Percentiles rank a stretch among this genome's conserved stretches.
phyloP scores from a whole-genome alignment of 1,284 basidiomycete genomes.

The Vanrija sp. region DNA sequence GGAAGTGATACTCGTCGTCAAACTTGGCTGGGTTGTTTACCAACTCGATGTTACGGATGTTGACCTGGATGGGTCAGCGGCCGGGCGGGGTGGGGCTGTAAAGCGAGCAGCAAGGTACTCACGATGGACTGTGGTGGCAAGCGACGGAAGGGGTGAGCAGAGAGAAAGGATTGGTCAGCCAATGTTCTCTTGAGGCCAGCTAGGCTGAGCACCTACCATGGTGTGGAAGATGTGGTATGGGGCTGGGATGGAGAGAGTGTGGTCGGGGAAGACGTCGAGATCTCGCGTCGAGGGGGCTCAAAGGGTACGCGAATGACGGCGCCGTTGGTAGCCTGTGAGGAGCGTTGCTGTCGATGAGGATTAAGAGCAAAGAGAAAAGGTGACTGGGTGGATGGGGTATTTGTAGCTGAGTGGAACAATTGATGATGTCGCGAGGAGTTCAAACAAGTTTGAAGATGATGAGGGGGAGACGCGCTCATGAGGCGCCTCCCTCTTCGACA shows the following conservation, averaged over 20 bases:
- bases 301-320: too few relatives aligned
- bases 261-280: background rate
- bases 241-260: background rate
- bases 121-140: constrained; percentile 37
- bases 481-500: too few relatives aligned
- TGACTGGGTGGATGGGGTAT: too few relatives aligned
- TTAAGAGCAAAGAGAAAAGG: too few relatives aligned
- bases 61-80: constrained; percentile 36
- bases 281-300: too few relatives aligned
- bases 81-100: background rate
- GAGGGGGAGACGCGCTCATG: background rate
- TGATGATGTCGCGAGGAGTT: background rate
- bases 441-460: background rate
- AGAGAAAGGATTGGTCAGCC: background rate
- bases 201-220: constrained; percentile 6
- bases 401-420: background rate
- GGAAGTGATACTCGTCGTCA: constrained; percentile 85
- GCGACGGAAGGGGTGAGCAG: background rate
- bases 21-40: constrained; percentile 91
- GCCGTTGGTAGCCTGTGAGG: too few relatives aligned
- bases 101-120: constrained; percentile 5
- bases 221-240: background rate
- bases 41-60: constrained; percentile 59
- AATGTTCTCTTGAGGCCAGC: too few relatives aligned
- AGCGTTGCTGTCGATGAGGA: too few relatives aligned